These are phyloP conservation scores for Lenwebbia sp. DNA, from an alignment of 345 rosid species.

Conservation along the genomic window DNA sequence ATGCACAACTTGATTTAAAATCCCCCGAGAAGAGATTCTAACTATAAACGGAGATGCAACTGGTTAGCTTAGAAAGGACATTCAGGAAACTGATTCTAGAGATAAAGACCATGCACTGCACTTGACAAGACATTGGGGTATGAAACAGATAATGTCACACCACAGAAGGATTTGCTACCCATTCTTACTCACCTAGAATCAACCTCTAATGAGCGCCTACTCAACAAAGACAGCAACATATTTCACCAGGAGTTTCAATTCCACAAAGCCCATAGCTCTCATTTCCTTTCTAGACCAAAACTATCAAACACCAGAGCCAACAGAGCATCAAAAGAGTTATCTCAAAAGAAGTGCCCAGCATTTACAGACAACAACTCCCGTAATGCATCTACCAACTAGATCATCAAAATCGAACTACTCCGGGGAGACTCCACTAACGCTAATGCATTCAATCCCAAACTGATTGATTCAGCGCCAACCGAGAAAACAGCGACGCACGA, in stretches of 20 bases:
- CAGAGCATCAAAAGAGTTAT: background rate
- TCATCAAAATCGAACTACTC: background rate
- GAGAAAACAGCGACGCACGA: background rate
- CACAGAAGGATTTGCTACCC: background rate
- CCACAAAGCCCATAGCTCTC: constrained; percentile 62
- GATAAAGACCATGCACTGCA: background rate
- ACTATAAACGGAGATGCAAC: background rate
- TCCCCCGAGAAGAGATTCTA: background rate
- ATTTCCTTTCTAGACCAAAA: constrained; percentile 12
- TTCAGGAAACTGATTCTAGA: background rate
- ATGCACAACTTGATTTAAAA: background rate
- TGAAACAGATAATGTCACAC: background rate
- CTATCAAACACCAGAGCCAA: constrained; percentile 6
- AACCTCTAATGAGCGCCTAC: constrained; percentile 85
- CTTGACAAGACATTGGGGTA: background rate
- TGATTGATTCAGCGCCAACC: background rate
- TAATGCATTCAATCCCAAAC: background rate
- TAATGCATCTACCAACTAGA: background rate
- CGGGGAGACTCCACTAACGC: background rate
- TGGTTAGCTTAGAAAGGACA: background rate
- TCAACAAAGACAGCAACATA: constrained; percentile 97
- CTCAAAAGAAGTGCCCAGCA: background rate
- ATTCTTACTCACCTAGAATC: constrained; percentile 59
- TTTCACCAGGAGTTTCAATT: constrained; percentile 38
- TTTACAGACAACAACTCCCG: background rate